Evolutionary conservation across 2,329 filamentous ascomycete species (phyloP).

Genomic region (Hymenoscyphus linearis): DNA sequence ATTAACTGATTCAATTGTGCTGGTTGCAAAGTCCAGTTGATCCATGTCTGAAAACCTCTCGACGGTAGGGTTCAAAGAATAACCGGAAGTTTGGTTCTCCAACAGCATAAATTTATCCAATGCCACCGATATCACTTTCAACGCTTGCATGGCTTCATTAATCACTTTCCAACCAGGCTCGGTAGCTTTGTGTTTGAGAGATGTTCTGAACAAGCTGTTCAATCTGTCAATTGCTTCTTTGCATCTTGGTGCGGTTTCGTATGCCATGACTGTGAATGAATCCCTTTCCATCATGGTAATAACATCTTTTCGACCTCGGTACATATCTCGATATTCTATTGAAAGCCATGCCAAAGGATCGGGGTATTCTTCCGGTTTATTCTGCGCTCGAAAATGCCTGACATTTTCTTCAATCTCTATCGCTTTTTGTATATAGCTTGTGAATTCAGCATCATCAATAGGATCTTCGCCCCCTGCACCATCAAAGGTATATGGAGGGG

Average conservation of each 20-base stretch:
- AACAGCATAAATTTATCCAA: constrained; percentile 15
- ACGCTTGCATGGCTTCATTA: constrained; percentile 9
- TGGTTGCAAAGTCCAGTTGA: constrained; percentile 17
- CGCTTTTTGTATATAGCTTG: constrained; percentile 14
- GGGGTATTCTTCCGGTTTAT: constrained; percentile 6
- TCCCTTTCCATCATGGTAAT: constrained; percentile 8
- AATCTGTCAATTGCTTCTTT: constrained; percentile 14
- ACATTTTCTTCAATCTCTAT: constrained; percentile 12
- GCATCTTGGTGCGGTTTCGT: constrained; percentile 18
- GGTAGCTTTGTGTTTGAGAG: constrained; percentile 7
- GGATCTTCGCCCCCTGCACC: constrained; percentile 9
- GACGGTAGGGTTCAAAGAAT: neutral
- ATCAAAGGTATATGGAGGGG: constrained; percentile 20
- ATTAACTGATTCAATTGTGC: constrained; percentile 11
- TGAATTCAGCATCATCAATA: constrained; percentile 15
- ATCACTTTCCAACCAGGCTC: constrained; percentile 2
- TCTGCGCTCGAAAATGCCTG: constrained; percentile 7
- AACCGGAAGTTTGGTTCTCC: constrained; percentile 11
- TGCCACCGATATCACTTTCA: constrained; percentile 15
- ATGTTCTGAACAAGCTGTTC: constrained; percentile 7
- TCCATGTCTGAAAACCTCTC: constrained; percentile 19
- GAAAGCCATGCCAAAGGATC: constrained; percentile 15
- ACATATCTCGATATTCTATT: constrained; percentile 3
- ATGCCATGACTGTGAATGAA: constrained; percentile 20
- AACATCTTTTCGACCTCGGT: constrained; percentile 10